These are phyloP conservation scores for Aethionema arabicum DNA, from an alignment of 345 rosid species.

Conservation along the genomic window DNA sequence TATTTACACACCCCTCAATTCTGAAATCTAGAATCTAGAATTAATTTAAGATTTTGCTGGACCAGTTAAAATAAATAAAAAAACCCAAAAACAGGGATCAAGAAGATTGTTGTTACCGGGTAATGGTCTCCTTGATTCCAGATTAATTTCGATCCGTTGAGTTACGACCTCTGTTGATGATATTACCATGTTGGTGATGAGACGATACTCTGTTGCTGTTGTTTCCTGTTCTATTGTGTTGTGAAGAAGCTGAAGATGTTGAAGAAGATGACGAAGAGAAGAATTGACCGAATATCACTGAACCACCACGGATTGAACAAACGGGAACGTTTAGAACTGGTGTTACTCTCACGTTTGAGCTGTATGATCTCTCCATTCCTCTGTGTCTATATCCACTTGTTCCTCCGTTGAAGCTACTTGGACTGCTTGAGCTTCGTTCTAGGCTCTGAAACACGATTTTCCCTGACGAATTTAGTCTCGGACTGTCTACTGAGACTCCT, in stretches of 20 bases:
- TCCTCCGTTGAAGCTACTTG: conserved; percentile 95
- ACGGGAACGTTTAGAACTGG: conserved; percentile 75
- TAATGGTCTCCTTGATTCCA: conserved; percentile 13
- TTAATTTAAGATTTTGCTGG: conserved; percentile 15
- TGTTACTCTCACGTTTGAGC: conserved; percentile 68
- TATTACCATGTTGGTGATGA: conserved; percentile 2
- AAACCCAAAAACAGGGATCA: conserved; percentile 19
- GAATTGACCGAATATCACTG: conserved; percentile 56
- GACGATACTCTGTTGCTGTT: conserved; percentile 13
- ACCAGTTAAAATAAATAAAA: not conserved
- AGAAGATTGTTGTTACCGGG: conserved; percentile 16
- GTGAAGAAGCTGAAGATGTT: conserved; percentile 33
- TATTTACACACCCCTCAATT: conserved; percentile 24
- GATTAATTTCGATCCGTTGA: conserved; percentile 31
- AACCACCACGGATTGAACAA: conserved; percentile 54
- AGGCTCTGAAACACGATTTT: conserved; percentile 85
- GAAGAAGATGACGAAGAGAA: conserved; percentile 43
- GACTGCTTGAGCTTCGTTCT: conserved; percentile 95
- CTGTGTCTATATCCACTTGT: conserved; percentile 65
- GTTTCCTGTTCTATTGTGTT: conserved; percentile 42
- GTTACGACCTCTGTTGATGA: conserved; percentile 34
- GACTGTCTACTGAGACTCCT: conserved; percentile 86
- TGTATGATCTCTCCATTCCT: conserved; percentile 86
- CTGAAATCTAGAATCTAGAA: not conserved
- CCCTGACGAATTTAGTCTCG: conserved; percentile 91